Percentiles rank a stretch among this genome's conserved stretches.
Evolutionary conservation across 2,329 filamentous ascomycete species (phyloP).

Genomic region (Monilinia fructigena): DNA sequence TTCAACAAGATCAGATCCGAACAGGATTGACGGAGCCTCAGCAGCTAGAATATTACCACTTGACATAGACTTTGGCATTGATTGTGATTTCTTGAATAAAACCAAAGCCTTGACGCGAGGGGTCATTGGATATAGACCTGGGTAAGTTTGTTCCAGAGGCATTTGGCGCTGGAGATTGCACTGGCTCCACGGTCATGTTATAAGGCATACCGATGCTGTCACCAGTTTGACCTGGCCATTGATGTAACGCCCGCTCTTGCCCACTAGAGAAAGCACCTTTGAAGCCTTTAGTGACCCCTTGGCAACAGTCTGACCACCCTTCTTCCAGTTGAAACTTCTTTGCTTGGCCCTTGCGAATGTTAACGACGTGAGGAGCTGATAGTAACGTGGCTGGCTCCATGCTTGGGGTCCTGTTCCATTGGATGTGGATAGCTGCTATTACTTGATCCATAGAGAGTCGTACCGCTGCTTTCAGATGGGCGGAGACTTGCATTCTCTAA

Average conservation of each 20-base stretch:
- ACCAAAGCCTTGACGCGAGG: conserved; percentile 50
- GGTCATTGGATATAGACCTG: conserved; percentile 35
- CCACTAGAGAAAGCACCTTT: conserved; percentile 75
- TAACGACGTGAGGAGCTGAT: conserved; percentile 80
- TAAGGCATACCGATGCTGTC: conserved; percentile 71
- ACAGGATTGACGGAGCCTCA: conserved; percentile 63
- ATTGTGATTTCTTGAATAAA: conserved; percentile 60
- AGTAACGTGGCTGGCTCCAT: conserved; percentile 39
- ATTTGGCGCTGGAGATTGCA: conserved; percentile 45
- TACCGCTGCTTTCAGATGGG: conserved; percentile 42
- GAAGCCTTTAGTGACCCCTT: conserved; percentile 91
- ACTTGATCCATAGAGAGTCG: conserved; percentile 37
- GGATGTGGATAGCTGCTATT: conserved; percentile 37
- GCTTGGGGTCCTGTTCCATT: conserved; percentile 40
- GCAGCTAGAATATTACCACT: conserved; percentile 42
- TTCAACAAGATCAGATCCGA: conserved; percentile 84
- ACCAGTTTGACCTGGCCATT: conserved; percentile 53
- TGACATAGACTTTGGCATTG: conserved; percentile 52
- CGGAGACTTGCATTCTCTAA: conserved; percentile 43
- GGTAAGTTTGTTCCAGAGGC: conserved; percentile 33
- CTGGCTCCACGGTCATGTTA: conserved; percentile 61
- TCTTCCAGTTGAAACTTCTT: conserved; percentile 99
- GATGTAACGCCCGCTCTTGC: conserved; percentile 52
- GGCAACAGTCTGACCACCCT: conserved; percentile 87
- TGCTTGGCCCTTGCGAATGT: conserved; percentile 83